Base-by-base conservation (phyloP, 768 basidiomycete species). In the Hemileccinum impolitum region DNA sequence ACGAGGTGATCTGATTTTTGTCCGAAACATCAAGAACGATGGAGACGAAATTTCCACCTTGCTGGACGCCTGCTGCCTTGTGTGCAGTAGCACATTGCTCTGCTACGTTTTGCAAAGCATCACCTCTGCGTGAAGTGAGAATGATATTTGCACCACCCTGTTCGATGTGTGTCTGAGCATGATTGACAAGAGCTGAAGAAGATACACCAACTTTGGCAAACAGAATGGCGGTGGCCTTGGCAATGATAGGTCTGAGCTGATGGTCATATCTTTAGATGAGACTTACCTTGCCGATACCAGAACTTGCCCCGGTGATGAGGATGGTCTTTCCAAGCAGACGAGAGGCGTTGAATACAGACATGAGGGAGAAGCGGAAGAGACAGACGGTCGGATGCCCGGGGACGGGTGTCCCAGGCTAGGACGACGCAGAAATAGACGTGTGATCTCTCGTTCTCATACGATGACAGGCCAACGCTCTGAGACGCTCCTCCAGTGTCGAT, bases 81-180 rank as follows among this genome's bases (percentile, higher is more conserved):
- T 90, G 85, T 14, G 87, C 91, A 17, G 74, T 72, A 23, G 70
- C 56, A 58, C 87, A 91, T 13, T 80, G 77, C 46, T 84, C 81
- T 28, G 80, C 75, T 38, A 94, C 87, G n/a, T 70, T 70, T 54
- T 82, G 75, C 39, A 96, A 76, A 28, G 79, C 81, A 17, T 94
- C 90, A 35, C 61, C 70, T 38, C 94, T 78, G 43, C 94, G 81
- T 41, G 93, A 92, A 14, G 89, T 73, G 37, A 95, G 80, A 60
- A 95, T 87, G 37, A 95, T 71, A 62, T 95, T 94, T 25, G 90
- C 83, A 37, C 94, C 94, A 37, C 83, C 90, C 86, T 92, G 48
- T 17, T 38, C 28, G 14, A 17, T 7, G 39, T 36, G 19, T 25
- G 7, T 38, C 17, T 50, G 41, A 34, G 36, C 26, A 23, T 30